Evolutionary conservation across 129 eudicot genomes (phyloP).

Genomic region (Centella asiatica): DNA sequence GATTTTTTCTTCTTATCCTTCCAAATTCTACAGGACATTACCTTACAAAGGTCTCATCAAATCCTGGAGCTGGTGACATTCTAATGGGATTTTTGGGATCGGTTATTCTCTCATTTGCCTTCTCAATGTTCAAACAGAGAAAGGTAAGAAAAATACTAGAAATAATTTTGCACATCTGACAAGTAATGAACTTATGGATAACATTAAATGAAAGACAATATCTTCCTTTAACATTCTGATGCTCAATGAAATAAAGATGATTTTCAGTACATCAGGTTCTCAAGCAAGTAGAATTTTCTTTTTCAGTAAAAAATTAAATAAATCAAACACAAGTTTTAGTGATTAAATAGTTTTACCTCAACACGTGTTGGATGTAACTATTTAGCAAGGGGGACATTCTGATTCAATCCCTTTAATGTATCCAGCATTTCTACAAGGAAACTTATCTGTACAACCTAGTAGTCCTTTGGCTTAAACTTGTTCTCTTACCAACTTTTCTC

Average conservation of each 20-base stretch:
- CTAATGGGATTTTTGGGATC: constrained; percentile 97
- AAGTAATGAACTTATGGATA: neutral
- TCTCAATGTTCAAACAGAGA: constrained; percentile 97
- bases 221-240: neutral
- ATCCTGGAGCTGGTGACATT: constrained; percentile 99
- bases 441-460: neutral
- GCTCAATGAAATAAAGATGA: neutral
- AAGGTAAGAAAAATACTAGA: constrained; percentile 34
- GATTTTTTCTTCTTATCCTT: neutral
- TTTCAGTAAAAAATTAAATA: too few species aligned
- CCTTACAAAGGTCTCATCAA: constrained; percentile 82
- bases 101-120: constrained; percentile 89
- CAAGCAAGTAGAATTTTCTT: neutral
- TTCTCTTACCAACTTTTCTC: neutral
- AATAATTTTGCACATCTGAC: neutral
- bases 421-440: neutral
- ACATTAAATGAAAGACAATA: neutral
- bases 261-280: neutral
- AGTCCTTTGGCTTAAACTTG: neutral
- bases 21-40: constrained; percentile 57
- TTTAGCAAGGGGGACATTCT: neutral
- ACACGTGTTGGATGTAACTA: neutral
- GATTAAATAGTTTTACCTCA: neutral
- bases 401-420: neutral
- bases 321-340: neutral